phyloP scores from a whole-genome alignment of 768 basidiomycete species.

The Neoboletus magnificus region DNA sequence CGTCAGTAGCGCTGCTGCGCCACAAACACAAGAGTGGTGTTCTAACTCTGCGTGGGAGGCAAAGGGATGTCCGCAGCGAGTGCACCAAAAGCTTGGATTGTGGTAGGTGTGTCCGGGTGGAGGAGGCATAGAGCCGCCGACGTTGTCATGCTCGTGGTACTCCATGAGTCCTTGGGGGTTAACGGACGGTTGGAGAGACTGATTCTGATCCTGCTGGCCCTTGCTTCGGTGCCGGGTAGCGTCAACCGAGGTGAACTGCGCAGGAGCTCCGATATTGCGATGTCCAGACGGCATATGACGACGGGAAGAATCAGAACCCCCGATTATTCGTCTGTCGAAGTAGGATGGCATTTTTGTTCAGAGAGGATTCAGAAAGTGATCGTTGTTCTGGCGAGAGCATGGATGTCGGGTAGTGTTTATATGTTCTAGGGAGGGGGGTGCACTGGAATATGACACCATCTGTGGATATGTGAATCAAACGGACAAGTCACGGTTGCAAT shows the following conservation, averaged over 20 bases:
- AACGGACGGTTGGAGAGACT: neutral
- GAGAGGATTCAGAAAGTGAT: neutral
- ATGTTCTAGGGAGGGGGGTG: neutral
- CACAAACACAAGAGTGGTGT: slow-evolving; percentile 13
- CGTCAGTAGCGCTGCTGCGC: slow-evolving; percentile 9
- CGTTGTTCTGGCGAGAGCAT: neutral
- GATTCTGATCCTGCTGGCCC: neutral
- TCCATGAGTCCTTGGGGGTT: neutral
- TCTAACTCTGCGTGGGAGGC: slow-evolving; percentile 6
- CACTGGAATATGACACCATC: neutral
- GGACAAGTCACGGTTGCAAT: neutral
- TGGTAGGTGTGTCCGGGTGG: neutral
- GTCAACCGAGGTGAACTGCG: neutral
- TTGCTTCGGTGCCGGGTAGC: neutral
- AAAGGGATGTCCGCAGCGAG: slow-evolving; percentile 13
- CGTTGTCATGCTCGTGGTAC: neutral
- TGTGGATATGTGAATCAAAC: neutral
- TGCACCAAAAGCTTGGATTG: neutral
- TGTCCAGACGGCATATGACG: neutral
- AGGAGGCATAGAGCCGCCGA: neutral
- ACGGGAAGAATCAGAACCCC: neutral
- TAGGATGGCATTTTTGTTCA: slow-evolving; percentile 3
- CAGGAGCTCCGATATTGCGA: neutral
- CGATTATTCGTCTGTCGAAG: slow-evolving; percentile 3
- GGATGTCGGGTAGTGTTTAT: neutral